Evolutionary conservation across 148 eudicot genomes (phyloP).

Genomic region (Pouteria glomerata): DNA sequence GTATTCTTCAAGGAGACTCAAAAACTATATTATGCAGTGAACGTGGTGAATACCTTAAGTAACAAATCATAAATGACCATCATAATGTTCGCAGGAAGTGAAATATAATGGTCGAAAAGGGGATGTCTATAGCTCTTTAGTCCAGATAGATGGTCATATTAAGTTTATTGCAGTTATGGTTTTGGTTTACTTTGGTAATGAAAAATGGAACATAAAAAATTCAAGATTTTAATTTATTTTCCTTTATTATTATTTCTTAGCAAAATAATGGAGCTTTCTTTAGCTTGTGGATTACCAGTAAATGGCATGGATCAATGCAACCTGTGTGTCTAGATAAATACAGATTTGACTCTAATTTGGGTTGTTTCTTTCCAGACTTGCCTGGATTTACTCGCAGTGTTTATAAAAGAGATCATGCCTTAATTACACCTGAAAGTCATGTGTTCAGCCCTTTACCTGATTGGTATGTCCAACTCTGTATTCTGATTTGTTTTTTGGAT

Average conservation of each 20-base stretch:
- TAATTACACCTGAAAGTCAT: conserved; percentile 94
- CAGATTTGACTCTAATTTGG: neutral
- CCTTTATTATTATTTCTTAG: neutral
- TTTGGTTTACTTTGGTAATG: neutral
- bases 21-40: neutral
- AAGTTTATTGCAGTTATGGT: neutral
- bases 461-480: conserved; percentile 41
- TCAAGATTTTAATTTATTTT: neutral
- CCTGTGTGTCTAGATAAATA: neutral
- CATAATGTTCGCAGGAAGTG: no score
- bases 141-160: neutral
- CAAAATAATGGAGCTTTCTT: neutral
- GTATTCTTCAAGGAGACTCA: neutral
- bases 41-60: no score
- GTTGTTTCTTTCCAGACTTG: conserved; percentile 50
- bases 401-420: conserved; percentile 79
- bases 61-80: no score
- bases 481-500: neutral
- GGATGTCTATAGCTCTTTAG: neutral
- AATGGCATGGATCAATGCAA: neutral
- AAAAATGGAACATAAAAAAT: neutral
- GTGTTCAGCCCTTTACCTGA: conserved; percentile 93
- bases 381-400: conserved; percentile 97
- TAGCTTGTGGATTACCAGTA: neutral
- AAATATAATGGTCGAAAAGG: neutral